Percentiles rank a stretch among this genome's conserved stretches.
phyloP scores from a whole-genome alignment of 169 alveolate species.

The Plasmodium yoelii region DNA sequence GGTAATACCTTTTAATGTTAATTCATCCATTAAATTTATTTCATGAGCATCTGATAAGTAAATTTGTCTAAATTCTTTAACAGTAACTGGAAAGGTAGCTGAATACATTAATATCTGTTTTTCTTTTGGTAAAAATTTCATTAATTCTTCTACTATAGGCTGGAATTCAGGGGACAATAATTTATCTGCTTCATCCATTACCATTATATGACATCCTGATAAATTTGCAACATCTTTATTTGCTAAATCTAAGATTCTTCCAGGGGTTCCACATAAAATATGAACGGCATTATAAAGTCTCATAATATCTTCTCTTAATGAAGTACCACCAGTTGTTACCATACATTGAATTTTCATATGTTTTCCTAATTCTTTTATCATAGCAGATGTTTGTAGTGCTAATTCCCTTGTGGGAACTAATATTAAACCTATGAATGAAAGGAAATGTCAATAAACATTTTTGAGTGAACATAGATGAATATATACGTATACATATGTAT shows the following conservation, averaged over 20 bases:
- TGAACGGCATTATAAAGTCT: constrained; percentile 96
- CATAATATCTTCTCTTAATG: constrained; percentile 96
- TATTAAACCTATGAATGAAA: constrained; percentile 89
- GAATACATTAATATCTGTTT: constrained; percentile 96
- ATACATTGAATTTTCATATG: constrained; percentile 97
- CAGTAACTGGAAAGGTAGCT: constrained; percentile 99
- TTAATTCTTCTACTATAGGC: constrained; percentile 95
- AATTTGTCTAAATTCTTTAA: constrained; percentile 95
- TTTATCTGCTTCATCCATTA: constrained; percentile 99
- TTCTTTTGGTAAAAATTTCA: constrained; percentile 94
- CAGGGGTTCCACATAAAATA: constrained; percentile 99
- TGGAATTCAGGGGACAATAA: constrained; percentile 97
- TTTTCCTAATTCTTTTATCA: constrained; percentile 97
- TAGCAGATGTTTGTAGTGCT: constrained; percentile 96
- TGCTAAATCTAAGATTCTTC: constrained; percentile 97
- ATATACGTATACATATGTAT: background rate
- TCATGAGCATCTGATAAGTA: constrained; percentile 97
- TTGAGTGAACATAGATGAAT: constrained; percentile 46
- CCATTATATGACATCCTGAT: constrained; percentile 92
- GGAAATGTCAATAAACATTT: background rate
- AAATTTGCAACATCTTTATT: constrained; percentile 95
- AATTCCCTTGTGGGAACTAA: constrained; percentile 98
- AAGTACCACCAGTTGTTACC: constrained; percentile 99
- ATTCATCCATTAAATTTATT: constrained; percentile 98
- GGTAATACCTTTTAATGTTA: constrained; percentile 98